Conservation (phyloP, 768 basidiomycete genomes). For the Amanita jacksonii region DNA sequence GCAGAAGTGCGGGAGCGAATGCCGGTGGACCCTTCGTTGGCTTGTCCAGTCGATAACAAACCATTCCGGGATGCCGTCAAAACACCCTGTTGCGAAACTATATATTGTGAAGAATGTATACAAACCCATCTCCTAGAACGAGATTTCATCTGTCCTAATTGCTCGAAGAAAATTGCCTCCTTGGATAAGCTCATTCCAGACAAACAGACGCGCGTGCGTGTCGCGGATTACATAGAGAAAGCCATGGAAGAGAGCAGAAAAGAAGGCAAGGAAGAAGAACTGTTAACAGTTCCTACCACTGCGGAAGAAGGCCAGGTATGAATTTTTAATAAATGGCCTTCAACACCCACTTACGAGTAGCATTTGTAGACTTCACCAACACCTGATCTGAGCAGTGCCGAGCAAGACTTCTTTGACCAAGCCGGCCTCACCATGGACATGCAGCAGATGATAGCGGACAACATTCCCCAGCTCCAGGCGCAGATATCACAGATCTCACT, state of each 20-base stretch:
- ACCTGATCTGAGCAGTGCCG: conserved; percentile 15
- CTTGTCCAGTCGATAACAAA: conserved; percentile 88
- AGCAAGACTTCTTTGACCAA: conserved; percentile 69
- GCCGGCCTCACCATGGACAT: conserved; percentile 56
- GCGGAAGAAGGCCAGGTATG: conserved; percentile 29
- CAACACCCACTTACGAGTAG: neutral
- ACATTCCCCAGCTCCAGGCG: conserved; percentile 75
- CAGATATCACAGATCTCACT: conserved; percentile 73
- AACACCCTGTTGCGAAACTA: conserved; percentile 87
- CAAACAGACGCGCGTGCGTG: conserved; percentile 68
- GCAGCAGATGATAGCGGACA: conserved; percentile 62
- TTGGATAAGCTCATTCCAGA: conserved; percentile 81
- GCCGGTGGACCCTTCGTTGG: conserved; percentile 69
- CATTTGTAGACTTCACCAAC: neutral
- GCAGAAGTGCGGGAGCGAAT: conserved; percentile 84
- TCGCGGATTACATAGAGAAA: conserved; percentile 74
- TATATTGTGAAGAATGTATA: conserved; percentile 96
- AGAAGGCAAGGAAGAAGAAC: conserved; percentile 41
- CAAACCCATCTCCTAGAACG: conserved; percentile 89
- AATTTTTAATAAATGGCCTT: neutral
- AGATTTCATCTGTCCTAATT: conserved; percentile 91
- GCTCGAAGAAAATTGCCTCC: conserved; percentile 78
- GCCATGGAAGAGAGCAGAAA: conserved; percentile 70
- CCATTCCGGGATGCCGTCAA: conserved; percentile 91
- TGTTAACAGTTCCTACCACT: conserved; percentile 13